These are phyloP conservation scores for Colletotrichum sp. DNA, from an alignment of 2,329 filamentous ascomycete species.

Conservation along the genomic window DNA sequence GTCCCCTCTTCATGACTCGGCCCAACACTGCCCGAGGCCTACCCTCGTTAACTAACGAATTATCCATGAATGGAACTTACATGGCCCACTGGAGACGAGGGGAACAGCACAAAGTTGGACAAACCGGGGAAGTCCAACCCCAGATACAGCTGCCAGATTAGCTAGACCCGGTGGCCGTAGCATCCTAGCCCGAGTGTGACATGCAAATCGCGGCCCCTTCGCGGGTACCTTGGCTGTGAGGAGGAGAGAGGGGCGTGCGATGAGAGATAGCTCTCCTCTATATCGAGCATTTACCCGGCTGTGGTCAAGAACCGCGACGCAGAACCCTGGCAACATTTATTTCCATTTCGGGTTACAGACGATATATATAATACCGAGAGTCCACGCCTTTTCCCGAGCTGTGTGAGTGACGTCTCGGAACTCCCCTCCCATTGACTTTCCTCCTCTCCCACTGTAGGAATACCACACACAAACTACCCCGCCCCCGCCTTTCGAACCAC, in stretches of 20 bases:
- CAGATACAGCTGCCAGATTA: not conserved
- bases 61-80: conserved; percentile 14
- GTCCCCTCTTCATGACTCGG: conserved; percentile 7
- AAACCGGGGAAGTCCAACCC: conserved; percentile 9
- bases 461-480: conserved; percentile 1
- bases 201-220: not conserved
- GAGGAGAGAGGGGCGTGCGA: not conserved
- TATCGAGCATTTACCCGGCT: conserved; percentile 3
- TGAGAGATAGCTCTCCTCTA: not conserved
- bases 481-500: conserved; percentile 2
- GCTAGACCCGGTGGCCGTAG: not conserved
- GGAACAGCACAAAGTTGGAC: not conserved
- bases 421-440: not conserved
- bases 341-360: not conserved
- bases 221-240: not conserved
- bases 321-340: not conserved
- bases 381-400: not conserved
- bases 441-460: not conserved
- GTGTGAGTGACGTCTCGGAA: not conserved
- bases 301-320: not conserved
- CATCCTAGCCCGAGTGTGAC: not conserved
- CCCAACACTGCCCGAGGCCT: conserved; percentile 13
- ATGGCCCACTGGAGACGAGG: not conserved
- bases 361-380: conserved; percentile 10
- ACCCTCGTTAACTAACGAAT: conserved; percentile 9